Evolutionary conservation across 2,329 filamentous ascomycete genomes (phyloP), one percentile per base, ranked within the genome.

Genomic region (Clarireedia hainanense): DNA sequence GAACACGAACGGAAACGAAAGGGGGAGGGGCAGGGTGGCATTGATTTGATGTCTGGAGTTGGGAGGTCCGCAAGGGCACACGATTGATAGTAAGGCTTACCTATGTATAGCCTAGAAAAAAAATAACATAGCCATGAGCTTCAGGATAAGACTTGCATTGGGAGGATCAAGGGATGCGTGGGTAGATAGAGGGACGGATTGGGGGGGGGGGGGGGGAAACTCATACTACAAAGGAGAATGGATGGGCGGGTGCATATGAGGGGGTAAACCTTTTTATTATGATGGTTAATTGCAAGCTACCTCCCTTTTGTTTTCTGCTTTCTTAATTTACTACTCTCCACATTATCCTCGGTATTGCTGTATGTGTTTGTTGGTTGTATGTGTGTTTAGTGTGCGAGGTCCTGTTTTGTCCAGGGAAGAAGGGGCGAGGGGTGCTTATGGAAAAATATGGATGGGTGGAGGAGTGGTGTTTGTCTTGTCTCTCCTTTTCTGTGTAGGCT

Each of bases 221-320:
- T 30, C 27, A 30, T 30, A 30, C 27, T 30, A 30, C 7, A 7
- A 30, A 30, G 27, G 27, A 30, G 27, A 30, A 30, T 30, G 27
- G 27, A 30, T 30, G 27, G 7, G 10, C 20, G 26, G 23, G 39
- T 20, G 34, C 30, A 15, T 30, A n/a, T 30, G 43, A 39, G 24
- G 43, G 40, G 23, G 39, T 39, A 53, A 12, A 39, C 37, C 20
- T 9, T 30, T 30, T 30, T 30, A 47, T n/a, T 53, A 27, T 48
- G 26, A 48, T 48, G 43, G 43, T 43, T 23, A 34, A 17, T 30
- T 50, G 27, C 30, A 53, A 26, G 34, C 42, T 53, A 48, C 50
- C 34, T 39, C 23, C 34, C 20, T 23, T 42, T 37, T 52, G 26
- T 49, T 54, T 54, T 48, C 52, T 50, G 43, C 52, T 24, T 36